Percentiles rank a stretch among this genome's conserved stretches.
Evolutionary conservation across 2,329 filamentous ascomycete species (phyloP).

Genomic region (Nectriaceae sp.): DNA sequence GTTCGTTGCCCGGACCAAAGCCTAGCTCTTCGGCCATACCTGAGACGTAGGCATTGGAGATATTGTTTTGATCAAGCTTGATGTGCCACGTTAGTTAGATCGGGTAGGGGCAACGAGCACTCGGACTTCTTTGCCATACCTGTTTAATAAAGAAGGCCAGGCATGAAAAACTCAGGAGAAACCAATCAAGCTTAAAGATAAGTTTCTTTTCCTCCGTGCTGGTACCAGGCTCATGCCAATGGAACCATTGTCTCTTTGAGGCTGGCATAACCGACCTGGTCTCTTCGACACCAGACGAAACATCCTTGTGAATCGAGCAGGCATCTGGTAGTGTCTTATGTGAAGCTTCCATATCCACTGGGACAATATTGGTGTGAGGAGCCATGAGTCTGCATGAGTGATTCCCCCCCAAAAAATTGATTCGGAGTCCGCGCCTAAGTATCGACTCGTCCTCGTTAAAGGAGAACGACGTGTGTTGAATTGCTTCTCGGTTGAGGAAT

Average conservation of each 20-base stretch:
- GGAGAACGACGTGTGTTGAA: too few species aligned
- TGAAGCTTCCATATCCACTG: too few species aligned
- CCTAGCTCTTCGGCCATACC: slow-evolving; percentile 50
- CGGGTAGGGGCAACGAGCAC: not conserved
- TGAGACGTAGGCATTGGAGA: slow-evolving; percentile 51
- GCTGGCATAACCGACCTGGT: too few species aligned
- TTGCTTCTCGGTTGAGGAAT: too few species aligned
- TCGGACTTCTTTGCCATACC: slow-evolving; percentile 2
- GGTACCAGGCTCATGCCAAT: slow-evolving; percentile 45
- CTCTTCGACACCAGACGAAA: too few species aligned
- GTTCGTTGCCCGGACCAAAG: slow-evolving; percentile 41
- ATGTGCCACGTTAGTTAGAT: slow-evolving; percentile 5
- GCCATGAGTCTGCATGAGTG: too few species aligned
- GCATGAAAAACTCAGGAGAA: slow-evolving; percentile 40
- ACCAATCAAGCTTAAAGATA: slow-evolving; percentile 52
- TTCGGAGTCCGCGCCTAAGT: too few species aligned
- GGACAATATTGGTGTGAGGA: too few species aligned
- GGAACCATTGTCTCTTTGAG: slow-evolving; percentile 35
- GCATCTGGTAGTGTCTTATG: too few species aligned
- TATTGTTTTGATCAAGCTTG: slow-evolving; percentile 47
- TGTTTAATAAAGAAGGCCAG: slow-evolving; percentile 49
- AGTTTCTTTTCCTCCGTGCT: slow-evolving; percentile 45
- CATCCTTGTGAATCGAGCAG: too few species aligned
- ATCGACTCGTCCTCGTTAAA: too few species aligned
- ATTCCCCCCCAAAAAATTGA: too few species aligned